Evolutionary conservation across 2,329 filamentous ascomycete genomes (phyloP), one percentile per base, ranked within the genome.

Genomic region (Colletotrichum euphorbiae): DNA sequence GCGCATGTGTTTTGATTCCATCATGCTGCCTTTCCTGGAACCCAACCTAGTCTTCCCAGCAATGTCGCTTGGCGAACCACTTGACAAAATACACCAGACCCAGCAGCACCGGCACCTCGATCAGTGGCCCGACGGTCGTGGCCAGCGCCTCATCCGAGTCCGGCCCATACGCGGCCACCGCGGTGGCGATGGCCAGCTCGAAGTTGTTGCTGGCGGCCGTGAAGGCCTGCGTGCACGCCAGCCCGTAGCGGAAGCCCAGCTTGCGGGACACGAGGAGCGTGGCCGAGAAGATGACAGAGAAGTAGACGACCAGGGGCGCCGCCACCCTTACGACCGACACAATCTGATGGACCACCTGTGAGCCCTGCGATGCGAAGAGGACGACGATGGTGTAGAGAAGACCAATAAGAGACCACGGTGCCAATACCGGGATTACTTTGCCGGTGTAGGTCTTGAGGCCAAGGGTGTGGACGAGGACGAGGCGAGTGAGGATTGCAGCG

Each of bases 171-270:
- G 91, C 91, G 0, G 93, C 91, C 3, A 97, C 90, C 0, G 92
- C 92, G 0, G 97, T 93, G 0, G 93, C 93, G 79, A 97, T 97
- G 0, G 94, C 93, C 24, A 97, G 81, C 81, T 97, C 94, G 74
- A 97, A 97, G 76, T 97, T 97, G 75, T 97, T 97, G 77, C 93
- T 97, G 1, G 93, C 92, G 0, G 93, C 94, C 0, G 93, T 97
- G 74, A 97, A 96, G 75, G 92, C 94, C 79, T 97, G 93, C 2
- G 93, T 95, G 11, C 86, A 85, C 1, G 87, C 85, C 1, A 94
- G 77, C 40, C 85, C 84, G 75, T 97, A 97, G 0, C 88, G 89
- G 67, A 94, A 94, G 0, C 93, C 91, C n/a, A 91, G 79, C n/a
- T 83, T 85, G 55, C 85, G 83, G 3, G 88, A 85, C 2, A 90